A percentile compares a stretch with the other conserved stretches of the same genome.
phyloP scores from a whole-genome alignment of 1,284 basidiomycete species.

The Pterulicium gracile region DNA sequence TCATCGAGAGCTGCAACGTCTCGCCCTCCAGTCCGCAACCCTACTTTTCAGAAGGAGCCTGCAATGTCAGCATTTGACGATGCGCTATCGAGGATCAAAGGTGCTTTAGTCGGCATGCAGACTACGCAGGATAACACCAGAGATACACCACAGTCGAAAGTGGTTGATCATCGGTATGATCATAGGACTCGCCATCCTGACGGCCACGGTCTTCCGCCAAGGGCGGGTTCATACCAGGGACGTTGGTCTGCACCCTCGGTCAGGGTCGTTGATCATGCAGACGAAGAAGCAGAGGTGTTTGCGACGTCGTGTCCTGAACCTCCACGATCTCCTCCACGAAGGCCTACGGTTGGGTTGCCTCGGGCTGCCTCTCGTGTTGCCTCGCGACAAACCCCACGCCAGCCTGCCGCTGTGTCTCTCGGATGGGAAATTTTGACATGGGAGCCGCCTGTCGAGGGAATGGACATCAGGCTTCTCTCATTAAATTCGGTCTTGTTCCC shows the following conservation, averaged over 20 bases:
- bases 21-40: conserved; percentile 19
- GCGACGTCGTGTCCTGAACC: conserved; percentile 39
- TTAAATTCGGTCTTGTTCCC: conserved; percentile 64
- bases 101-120: conserved; percentile 69
- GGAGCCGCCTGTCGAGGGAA: conserved; percentile 62
- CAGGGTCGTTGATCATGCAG: conserved; percentile 23
- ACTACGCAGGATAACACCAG: conserved; percentile 23
- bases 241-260: conserved; percentile 51
- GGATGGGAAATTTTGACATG: conserved; percentile 67
- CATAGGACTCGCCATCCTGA: conserved; percentile 10
- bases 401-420: too few relatives aligned
- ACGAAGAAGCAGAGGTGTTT: conserved; percentile 36
- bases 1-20: conserved; percentile 7
- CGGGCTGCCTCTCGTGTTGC: not conserved
- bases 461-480: conserved; percentile 50
- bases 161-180: conserved; percentile 12
- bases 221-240: conserved; percentile 17
- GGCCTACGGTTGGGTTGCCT: not conserved
- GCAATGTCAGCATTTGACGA: conserved; percentile 73
- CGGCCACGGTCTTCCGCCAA: conserved; percentile 9
- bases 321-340: not conserved
- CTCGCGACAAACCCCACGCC: conserved; percentile 5
- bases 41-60: conserved; percentile 46
- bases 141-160: conserved; percentile 12
- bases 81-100: conserved; percentile 82